phyloP scores from a whole-genome alignment of 805 yeast species.

The Kurtzmaniella fragi region DNA sequence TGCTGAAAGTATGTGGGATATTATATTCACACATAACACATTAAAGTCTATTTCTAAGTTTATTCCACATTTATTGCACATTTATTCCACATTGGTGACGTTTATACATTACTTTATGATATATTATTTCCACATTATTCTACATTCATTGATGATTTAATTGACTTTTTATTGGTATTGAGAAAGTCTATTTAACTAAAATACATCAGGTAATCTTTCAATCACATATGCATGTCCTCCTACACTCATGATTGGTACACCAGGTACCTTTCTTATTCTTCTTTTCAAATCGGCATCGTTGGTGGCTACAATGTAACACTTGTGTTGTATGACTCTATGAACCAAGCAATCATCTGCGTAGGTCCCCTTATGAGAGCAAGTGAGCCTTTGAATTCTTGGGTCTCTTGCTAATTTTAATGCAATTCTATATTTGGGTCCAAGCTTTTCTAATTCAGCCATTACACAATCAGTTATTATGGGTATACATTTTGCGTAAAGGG shows the following conservation, averaged over 20 bases:
- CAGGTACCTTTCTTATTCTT: slow-evolving; percentile 92
- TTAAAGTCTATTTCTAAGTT: too few relatives aligned
- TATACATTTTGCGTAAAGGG: slow-evolving; percentile 88
- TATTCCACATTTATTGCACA: too few relatives aligned
- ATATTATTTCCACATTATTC: too few relatives aligned
- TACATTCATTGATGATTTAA: too few relatives aligned
- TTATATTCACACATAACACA: too few relatives aligned
- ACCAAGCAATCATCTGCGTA: slow-evolving; percentile 98
- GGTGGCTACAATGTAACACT: slow-evolving; percentile 95
- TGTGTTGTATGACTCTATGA: slow-evolving; percentile 89
- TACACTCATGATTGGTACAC: slow-evolving; percentile 94
- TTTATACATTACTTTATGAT: too few relatives aligned
- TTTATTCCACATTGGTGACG: too few relatives aligned
- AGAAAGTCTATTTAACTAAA: too few relatives aligned
- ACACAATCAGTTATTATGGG: slow-evolving; percentile 97
- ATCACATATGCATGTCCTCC: slow-evolving; percentile 90
- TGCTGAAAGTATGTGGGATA: too few relatives aligned
- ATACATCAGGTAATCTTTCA: slow-evolving; percentile 94
- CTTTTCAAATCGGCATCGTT: slow-evolving; percentile 96
- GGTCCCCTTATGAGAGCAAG: slow-evolving; percentile 90
- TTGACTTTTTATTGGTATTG: too few relatives aligned
- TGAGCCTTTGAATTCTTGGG: slow-evolving; percentile 81
- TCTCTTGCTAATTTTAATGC: slow-evolving; percentile 91
- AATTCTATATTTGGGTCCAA: slow-evolving; percentile 91
- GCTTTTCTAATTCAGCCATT: slow-evolving; percentile 93